Percentiles rank a stretch among this genome's conserved stretches.
phyloP scores from a whole-genome alignment of 345 rosid genomes.

The Euphorbia tirucalli region DNA sequence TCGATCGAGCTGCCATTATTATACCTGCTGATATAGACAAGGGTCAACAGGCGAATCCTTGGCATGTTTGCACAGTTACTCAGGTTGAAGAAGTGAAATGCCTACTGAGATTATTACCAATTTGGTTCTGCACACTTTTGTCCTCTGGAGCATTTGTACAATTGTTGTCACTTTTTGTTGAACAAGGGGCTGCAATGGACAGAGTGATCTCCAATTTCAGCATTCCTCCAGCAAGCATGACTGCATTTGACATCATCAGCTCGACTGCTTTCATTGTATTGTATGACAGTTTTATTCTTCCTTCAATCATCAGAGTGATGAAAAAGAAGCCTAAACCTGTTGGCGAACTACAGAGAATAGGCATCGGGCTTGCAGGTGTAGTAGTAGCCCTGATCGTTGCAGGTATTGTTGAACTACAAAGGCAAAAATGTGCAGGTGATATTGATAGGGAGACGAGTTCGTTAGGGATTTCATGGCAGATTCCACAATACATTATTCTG shows the following conservation, averaged over 20 bases:
- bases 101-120: constrained; percentile 33
- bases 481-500: constrained; percentile 31
- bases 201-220: constrained; percentile 23
- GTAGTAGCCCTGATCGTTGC: constrained; percentile 27
- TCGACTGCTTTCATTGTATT: constrained; percentile 31
- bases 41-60: constrained; percentile 19
- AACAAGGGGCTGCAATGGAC: constrained; percentile 46
- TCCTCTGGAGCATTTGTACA: constrained; percentile 34
- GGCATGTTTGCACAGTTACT: constrained; percentile 41
- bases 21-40: constrained; percentile 12
- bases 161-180: constrained; percentile 37
- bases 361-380: constrained; percentile 32
- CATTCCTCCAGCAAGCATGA: constrained; percentile 43
- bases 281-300: constrained; percentile 28
- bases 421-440: constrained; percentile 21
- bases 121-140: constrained; percentile 29
- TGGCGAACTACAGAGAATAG: constrained; percentile 32
- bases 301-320: constrained; percentile 22
- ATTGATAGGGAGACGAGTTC: constrained; percentile 24
- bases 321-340: constrained; percentile 26
- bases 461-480: constrained; percentile 41
- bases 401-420: constrained; percentile 33
- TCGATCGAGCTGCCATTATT: constrained; percentile 38
- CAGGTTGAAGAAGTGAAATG: constrained; percentile 48
- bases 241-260: constrained; percentile 33